Percentiles rank a stretch among this genome's conserved stretches.
Evolutionary conservation across 2,329 filamentous ascomycete species (phyloP).

Genomic region (Pseudogymnoascus sp.): DNA sequence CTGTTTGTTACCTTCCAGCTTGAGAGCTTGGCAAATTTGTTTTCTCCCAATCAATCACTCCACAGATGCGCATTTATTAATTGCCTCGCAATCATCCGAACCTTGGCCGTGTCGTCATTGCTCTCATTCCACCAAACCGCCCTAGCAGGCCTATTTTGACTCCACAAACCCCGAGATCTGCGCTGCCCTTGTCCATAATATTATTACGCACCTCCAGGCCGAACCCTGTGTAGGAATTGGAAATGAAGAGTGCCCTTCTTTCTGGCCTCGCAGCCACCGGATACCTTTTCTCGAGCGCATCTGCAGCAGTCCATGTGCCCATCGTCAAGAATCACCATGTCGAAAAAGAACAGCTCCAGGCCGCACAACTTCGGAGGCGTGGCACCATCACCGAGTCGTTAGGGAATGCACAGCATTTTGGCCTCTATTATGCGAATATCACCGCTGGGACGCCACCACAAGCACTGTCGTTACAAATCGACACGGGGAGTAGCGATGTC

Average conservation of each 20-base stretch:
- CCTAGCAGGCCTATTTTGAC: not conserved
- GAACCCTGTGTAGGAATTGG: not conserved
- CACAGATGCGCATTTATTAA: not conserved
- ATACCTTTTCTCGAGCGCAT: not conserved
- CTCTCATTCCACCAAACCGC: not conserved
- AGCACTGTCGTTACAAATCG: slow-evolving; percentile 44
- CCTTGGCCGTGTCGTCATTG: not conserved
- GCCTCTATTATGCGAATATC: slow-evolving; percentile 45
- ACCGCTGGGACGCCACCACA: slow-evolving; percentile 52
- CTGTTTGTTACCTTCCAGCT: not conserved
- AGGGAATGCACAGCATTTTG: slow-evolving; percentile 5
- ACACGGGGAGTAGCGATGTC: slow-evolving; percentile 56
- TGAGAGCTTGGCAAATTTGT: not conserved
- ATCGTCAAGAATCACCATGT: slow-evolving; percentile 3
- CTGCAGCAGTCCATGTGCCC: not conserved
- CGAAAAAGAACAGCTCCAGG: not conserved
- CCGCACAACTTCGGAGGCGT: slow-evolving; percentile 6
- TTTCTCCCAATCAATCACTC: slow-evolving; percentile 5
- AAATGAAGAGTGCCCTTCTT: not conserved
- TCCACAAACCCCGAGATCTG: not conserved
- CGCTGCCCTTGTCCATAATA: not conserved
- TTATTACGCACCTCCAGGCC: not conserved
- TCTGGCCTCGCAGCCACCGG: not conserved
- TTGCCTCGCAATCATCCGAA: not conserved
- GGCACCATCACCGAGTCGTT: slow-evolving; percentile 9